phyloP scores from a whole-genome alignment of 2,329 filamentous ascomycete species.

The Fusarium decemcellulare region DNA sequence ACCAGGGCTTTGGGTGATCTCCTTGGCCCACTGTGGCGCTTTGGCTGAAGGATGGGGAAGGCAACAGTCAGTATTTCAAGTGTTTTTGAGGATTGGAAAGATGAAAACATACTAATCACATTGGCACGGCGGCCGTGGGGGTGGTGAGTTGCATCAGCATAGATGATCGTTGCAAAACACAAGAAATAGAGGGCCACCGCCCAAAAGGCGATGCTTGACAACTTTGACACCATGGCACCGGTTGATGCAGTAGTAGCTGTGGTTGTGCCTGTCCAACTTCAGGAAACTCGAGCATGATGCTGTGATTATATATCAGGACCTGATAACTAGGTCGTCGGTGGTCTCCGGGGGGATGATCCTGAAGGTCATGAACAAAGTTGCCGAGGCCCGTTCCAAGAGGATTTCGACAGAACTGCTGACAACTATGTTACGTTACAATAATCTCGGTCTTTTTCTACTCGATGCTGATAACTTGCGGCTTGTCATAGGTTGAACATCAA shows the following conservation, averaged over 20 bases:
- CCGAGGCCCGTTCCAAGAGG: background rate
- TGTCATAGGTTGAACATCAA: no score
- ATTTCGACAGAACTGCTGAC: no score
- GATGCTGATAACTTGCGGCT: no score
- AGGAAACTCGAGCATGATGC: background rate
- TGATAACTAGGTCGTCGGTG: no score
- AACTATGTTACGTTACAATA: background rate
- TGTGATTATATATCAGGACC: no score
- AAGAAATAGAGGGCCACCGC: conserved; percentile 8
- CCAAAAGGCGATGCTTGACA: conserved; percentile 6
- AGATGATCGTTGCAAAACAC: background rate
- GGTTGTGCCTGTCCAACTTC: background rate
- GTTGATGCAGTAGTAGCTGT: background rate
- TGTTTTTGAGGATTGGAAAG: no score
- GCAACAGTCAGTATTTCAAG: background rate
- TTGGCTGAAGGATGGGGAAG: background rate
- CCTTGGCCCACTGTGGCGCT: conserved; percentile 16
- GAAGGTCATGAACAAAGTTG: background rate
- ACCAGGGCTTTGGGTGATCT: background rate
- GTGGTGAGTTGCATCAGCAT: background rate
- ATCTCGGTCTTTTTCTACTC: no score
- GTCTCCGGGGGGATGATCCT: no score
- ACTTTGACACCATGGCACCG: background rate
- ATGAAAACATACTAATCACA: conserved; percentile 15
- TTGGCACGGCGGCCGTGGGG: background rate